Evolutionary conservation across 352 stramenopile species (phyloP).

Genomic region (Albugo laibachii): DNA sequence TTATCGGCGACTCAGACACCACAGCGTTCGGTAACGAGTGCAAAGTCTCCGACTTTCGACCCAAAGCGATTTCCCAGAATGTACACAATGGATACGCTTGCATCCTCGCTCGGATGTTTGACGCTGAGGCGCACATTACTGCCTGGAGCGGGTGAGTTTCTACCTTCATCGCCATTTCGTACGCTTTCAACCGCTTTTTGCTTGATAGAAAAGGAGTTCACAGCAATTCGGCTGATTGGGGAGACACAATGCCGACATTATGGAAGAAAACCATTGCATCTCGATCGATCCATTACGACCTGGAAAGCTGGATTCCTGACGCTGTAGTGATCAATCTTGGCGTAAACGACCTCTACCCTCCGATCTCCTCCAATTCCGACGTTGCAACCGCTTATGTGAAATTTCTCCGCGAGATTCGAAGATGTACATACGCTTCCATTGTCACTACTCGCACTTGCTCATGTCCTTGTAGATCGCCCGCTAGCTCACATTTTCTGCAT

Average conservation of each 20-base stretch:
- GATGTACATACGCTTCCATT: slow-evolving; percentile 21
- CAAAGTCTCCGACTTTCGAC: slow-evolving; percentile 52
- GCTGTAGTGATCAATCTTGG: slow-evolving; percentile 74
- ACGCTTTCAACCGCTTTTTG: neutral
- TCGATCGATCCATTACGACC: slow-evolving; percentile 40
- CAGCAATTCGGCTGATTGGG: slow-evolving; percentile 71
- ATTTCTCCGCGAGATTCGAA: slow-evolving; percentile 54
- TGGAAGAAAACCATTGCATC: slow-evolving; percentile 78
- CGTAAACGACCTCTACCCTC: slow-evolving; percentile 68
- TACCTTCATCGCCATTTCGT: neutral
- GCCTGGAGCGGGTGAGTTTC: slow-evolving; percentile 56
- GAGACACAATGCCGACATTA: slow-evolving; percentile 51
- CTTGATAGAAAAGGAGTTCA: slow-evolving; percentile 58
- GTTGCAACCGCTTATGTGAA: slow-evolving; percentile 57
- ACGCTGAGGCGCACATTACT: slow-evolving; percentile 66
- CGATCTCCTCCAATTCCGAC: slow-evolving; percentile 62
- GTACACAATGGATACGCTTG: slow-evolving; percentile 75
- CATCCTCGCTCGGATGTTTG: slow-evolving; percentile 68
- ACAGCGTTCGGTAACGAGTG: slow-evolving; percentile 76
- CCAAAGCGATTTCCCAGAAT: slow-evolving; percentile 79
- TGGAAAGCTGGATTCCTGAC: slow-evolving; percentile 54
- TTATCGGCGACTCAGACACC: slow-evolving; percentile 71
- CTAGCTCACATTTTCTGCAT: slow-evolving; percentile 72
- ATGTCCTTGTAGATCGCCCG: slow-evolving; percentile 28
- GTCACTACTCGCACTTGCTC: neutral